phyloP scores from a whole-genome alignment of 352 stramenopile genomes.

The Globisporangium emineosum region DNA sequence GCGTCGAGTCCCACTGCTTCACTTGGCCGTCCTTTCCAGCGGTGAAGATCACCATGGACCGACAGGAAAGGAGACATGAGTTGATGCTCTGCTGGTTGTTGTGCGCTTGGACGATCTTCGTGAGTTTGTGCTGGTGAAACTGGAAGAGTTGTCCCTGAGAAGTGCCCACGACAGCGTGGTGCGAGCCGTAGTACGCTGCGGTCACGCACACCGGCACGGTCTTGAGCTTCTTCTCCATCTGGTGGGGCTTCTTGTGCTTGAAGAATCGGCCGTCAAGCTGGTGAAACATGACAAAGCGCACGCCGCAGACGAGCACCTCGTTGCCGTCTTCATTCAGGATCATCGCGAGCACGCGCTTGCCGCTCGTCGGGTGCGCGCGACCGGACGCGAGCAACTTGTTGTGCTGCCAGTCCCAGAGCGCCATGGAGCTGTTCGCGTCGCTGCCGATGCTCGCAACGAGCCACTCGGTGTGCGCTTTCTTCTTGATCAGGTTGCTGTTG shows the following conservation, averaged over 20 bases:
- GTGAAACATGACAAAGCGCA: slow-evolving; percentile 65
- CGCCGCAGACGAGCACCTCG: slow-evolving; percentile 60
- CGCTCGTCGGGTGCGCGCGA: slow-evolving; percentile 29
- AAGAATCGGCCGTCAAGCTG: slow-evolving; percentile 54
- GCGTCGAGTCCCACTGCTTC: slow-evolving; percentile 80
- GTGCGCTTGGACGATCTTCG: slow-evolving; percentile 60
- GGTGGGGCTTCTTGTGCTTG: slow-evolving; percentile 63
- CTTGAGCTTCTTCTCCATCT: slow-evolving; percentile 34
- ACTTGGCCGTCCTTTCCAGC: slow-evolving; percentile 70
- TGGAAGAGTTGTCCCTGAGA: slow-evolving; percentile 58
- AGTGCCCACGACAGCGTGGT: slow-evolving; percentile 63
- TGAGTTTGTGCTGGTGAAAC: slow-evolving; percentile 59
- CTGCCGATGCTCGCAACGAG: slow-evolving; percentile 60
- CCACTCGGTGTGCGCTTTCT: slow-evolving; percentile 49
- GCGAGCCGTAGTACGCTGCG: slow-evolving; percentile 51
- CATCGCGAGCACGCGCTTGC: slow-evolving; percentile 48
- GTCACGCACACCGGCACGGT: slow-evolving; percentile 46
- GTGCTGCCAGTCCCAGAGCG: slow-evolving; percentile 80
- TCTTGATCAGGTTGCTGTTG: slow-evolving; percentile 51
- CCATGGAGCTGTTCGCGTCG: slow-evolving; percentile 64
- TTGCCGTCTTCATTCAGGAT: slow-evolving; percentile 67
- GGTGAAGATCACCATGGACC: slow-evolving; percentile 78
- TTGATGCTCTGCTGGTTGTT: slow-evolving; percentile 50
- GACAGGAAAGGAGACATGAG: slow-evolving; percentile 48
- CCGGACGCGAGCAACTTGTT: slow-evolving; percentile 56